Conservation (phyloP, 164 flowering plant genomes). For the Piper betle region DNA sequence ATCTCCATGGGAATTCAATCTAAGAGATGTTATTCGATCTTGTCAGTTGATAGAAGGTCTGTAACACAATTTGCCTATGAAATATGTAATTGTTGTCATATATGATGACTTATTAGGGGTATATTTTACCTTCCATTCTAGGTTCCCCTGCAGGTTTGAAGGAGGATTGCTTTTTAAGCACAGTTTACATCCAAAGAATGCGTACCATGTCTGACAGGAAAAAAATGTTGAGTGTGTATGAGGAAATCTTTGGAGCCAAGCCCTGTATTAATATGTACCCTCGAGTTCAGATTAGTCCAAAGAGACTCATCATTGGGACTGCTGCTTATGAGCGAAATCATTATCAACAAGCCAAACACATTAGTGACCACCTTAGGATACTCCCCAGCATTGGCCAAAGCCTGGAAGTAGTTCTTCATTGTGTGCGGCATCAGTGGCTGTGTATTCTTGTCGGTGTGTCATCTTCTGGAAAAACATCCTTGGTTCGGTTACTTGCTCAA, state of each 20-base stretch:
- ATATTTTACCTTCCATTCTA: conserved; percentile 8
- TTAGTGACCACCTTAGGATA: conserved; percentile 37
- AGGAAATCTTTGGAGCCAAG: conserved; percentile 51
- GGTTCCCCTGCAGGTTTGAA: conserved; percentile 43
- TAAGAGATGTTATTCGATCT: conserved; percentile 89
- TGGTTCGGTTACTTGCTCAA: conserved; percentile 67
- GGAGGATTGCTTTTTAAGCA: conserved; percentile 47
- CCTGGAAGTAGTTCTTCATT: conserved; percentile 68
- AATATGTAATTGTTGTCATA: too few species aligned
- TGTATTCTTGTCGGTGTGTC: conserved; percentile 83
- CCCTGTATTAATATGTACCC: conserved; percentile 61
- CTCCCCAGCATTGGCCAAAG: conserved; percentile 58
- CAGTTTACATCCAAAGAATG: conserved; percentile 82
- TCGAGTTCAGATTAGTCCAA: conserved; percentile 39
- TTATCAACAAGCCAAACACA: conserved; percentile 21
- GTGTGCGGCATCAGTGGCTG: conserved; percentile 63
- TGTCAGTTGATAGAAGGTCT: conserved; percentile 45
- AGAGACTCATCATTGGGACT: conserved; percentile 42
- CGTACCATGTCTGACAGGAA: conserved; percentile 63
- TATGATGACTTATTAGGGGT: too few species aligned
- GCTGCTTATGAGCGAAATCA: conserved; percentile 34
- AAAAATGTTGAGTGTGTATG: conserved; percentile 54
- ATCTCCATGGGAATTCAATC: conserved; percentile 98
- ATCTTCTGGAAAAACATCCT: conserved; percentile 89
- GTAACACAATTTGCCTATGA: too few species aligned